phyloP scores from a whole-genome alignment of 2,329 filamentous ascomycete species.

The Atkinsonella hypoxylon region DNA sequence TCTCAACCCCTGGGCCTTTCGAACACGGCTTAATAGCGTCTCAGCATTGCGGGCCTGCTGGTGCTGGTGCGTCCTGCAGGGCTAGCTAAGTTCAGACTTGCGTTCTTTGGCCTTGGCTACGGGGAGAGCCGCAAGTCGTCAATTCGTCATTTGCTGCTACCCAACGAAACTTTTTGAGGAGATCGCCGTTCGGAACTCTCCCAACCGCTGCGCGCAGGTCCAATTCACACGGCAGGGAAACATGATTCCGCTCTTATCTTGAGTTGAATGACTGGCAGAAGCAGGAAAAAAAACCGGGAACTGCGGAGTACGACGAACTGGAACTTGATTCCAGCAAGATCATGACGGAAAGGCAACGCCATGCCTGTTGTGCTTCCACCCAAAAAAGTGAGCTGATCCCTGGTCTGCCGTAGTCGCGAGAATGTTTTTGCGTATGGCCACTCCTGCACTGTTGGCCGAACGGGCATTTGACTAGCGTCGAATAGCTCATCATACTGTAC shows the following conservation, averaged over 20 bases:
- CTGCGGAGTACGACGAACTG: not conserved
- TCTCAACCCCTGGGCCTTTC: not conserved
- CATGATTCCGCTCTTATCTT: not conserved
- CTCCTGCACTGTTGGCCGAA: not conserved
- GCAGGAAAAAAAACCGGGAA: not conserved
- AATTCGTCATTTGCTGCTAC: not conserved
- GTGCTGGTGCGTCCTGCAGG: too few species aligned
- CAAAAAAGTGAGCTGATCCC: not conserved
- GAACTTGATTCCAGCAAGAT: not conserved
- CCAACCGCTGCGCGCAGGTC: not conserved
- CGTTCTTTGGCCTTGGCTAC: not conserved
- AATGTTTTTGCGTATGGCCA: not conserved
- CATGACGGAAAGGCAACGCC: not conserved
- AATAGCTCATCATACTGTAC: constrained; percentile 1
- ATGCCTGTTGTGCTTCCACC: not conserved
- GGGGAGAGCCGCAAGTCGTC: not conserved
- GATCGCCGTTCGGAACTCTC: not conserved
- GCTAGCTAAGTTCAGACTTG: not conserved
- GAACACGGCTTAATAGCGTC: not conserved
- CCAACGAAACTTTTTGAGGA: not conserved
- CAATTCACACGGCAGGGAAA: not conserved
- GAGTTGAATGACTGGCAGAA: not conserved
- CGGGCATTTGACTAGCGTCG: not conserved
- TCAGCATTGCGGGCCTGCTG: not conserved
- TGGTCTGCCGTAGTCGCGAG: not conserved